Percentiles rank a stretch among this genome's conserved stretches.
Conservation (phyloP, 768 basidiomycete species). For the Exidia glandulosa region DNA sequence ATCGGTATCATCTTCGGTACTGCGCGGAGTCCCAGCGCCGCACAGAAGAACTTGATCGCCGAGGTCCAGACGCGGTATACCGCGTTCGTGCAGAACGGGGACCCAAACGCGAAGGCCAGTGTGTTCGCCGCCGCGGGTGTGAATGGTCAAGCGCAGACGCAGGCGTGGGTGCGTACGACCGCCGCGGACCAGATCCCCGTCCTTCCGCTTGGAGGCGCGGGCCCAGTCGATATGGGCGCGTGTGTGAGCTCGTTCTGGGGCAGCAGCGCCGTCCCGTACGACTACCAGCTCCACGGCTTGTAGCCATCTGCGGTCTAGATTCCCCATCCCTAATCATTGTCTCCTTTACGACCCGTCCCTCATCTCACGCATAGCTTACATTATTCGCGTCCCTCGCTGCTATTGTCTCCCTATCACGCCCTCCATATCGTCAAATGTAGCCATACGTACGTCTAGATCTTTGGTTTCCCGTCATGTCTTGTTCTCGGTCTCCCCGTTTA, state of each 20-base stretch:
- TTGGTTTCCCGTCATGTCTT: too few relatives aligned
- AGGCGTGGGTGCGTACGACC: background rate
- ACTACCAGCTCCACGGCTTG: background rate
- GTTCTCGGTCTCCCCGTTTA: too few relatives aligned
- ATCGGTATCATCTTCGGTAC: constrained; percentile 34
- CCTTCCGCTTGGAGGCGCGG: background rate
- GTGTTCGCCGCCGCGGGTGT: background rate
- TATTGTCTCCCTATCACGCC: too few relatives aligned
- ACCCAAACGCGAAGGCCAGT: constrained; percentile 37
- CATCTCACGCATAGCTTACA: too few relatives aligned
- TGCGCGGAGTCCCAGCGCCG: constrained; percentile 38
- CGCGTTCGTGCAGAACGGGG: constrained; percentile 49
- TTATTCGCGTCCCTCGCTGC: too few relatives aligned
- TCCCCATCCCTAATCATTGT: too few relatives aligned
- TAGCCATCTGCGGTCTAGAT: too few relatives aligned
- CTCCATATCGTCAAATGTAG: too few relatives aligned
- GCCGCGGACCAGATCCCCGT: background rate
- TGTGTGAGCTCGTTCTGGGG: background rate
- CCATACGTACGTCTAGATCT: too few relatives aligned
- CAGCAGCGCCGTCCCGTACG: background rate
- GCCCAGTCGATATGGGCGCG: background rate
- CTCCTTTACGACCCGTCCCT: too few relatives aligned
- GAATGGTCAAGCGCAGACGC: background rate
- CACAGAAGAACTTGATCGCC: constrained; percentile 44
- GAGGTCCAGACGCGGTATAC: constrained; percentile 63